phyloP scores from a whole-genome alignment of 2,329 filamentous ascomycete species.

The Talaromyces sp. region DNA sequence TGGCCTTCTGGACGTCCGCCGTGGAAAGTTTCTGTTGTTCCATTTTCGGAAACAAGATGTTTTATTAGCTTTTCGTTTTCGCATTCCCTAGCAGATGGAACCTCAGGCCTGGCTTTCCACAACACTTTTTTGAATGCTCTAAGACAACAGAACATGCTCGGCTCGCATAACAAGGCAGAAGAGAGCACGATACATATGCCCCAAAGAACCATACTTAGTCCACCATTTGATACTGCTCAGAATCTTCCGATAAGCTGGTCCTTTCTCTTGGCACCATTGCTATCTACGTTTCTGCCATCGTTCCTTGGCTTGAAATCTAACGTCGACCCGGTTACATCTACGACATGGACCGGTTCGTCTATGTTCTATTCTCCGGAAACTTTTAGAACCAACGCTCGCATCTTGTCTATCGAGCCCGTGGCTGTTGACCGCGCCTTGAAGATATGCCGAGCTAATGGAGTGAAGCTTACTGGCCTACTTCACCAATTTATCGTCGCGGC shows the following conservation, averaged over 20 bases:
- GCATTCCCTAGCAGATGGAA: constrained; percentile 2
- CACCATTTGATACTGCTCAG: constrained; percentile 3
- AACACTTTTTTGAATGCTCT: background rate
- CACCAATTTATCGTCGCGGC: constrained; percentile 36
- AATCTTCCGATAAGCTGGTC: constrained; percentile 1
- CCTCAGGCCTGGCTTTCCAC: background rate
- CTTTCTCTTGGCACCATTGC: background rate
- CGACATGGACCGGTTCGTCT: background rate
- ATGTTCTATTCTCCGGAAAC: background rate
- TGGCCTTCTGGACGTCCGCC: background rate
- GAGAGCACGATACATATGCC: background rate
- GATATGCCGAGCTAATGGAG: constrained; percentile 24
- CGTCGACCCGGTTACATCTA: background rate
- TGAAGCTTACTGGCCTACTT: constrained; percentile 39
- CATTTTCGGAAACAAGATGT: background rate
- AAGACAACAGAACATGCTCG: background rate
- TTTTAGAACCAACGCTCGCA: background rate
- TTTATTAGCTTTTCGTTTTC: constrained; percentile 2
- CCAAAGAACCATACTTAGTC: background rate
- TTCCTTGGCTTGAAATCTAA: background rate
- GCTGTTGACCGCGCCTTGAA: constrained; percentile 16
- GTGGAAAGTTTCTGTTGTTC: background rate
- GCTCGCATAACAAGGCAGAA: background rate
- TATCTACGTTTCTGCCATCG: background rate
- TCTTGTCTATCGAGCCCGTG: background rate